Base-by-base conservation (phyloP, 2,329 filamentous ascomycete species). In the Aspergillus fischeri region DNA sequence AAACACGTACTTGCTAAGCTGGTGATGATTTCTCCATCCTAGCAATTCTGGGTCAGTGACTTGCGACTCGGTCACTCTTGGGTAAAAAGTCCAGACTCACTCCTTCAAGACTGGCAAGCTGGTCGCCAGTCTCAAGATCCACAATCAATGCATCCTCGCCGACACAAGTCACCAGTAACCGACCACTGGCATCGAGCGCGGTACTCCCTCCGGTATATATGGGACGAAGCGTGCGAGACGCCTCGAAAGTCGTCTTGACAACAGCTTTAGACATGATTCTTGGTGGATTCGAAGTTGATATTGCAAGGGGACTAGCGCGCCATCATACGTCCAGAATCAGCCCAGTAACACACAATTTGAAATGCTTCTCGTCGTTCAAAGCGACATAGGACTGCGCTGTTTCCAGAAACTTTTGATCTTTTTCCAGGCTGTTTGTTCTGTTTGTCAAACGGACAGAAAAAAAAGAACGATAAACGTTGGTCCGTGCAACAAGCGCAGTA, bases 141-240 rank as follows among this genome's bases (percentile, higher is more conserved):
- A 93, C 94, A 65, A 99, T 80, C 54, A 97, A 78, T 20, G 86
- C 92, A 83, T 97, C 91, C 73, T 99, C 94, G 38, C 90, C 92
- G n/a, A 97, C 78, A 38, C 90, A 92, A 25, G 92, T 92, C 47
- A 92, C 93, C 54, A 99, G 82, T 61, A 97, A 85, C 67, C 85
- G 85, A 52, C 92, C 92, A 76, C 86, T 85, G 73, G 87, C 84
- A 79, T 93, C 91, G 60, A 97, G 83, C 29, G 91, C 86, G 58
- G 96, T 86, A 63, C 90, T 88, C 47, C 94, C 94, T 54, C 94
- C 94, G 1, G 93, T 96, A 71, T 94, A 97, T 51, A 97, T 93
- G 21, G 94, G 94, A 67, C 92, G 90, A 55, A 99, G 89, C 50
- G 91, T 90, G 68, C 89, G 86, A 63, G 83, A 83, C 57, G 89